phyloP scores from a whole-genome alignment of 192 early-diverging fungal genomes.

The Coemansia brasiliensis region DNA sequence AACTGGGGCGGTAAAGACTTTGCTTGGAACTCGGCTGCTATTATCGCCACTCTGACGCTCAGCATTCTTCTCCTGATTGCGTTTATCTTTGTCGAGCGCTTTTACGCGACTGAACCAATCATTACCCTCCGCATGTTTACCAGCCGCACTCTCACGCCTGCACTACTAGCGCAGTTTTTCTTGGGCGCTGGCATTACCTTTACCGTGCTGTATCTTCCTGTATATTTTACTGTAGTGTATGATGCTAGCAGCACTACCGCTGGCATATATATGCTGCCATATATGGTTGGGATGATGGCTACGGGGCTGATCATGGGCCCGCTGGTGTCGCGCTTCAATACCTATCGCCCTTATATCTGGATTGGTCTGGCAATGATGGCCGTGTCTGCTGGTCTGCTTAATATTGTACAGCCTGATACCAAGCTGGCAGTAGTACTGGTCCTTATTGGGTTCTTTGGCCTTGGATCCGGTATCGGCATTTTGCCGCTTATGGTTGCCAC shows the following conservation, averaged over 20 bases:
- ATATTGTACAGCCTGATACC: slow-evolving; percentile 20
- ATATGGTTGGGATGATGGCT: slow-evolving; percentile 28
- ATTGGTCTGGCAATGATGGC: slow-evolving; percentile 21
- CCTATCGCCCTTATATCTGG: slow-evolving; percentile 41
- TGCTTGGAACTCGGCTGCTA: slow-evolving; percentile 61
- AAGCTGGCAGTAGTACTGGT: slow-evolving; percentile 16
- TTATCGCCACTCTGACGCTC: slow-evolving; percentile 49
- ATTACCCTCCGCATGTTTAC: slow-evolving; percentile 59
- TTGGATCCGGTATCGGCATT: slow-evolving; percentile 24
- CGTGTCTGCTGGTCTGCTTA: slow-evolving; percentile 20
- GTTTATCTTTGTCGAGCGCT: slow-evolving; percentile 64
- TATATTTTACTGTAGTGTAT: slow-evolving; percentile 31
- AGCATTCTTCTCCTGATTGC: slow-evolving; percentile 50
- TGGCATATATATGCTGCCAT: slow-evolving; percentile 30
- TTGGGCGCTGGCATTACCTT: slow-evolving; percentile 27
- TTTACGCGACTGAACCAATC: slow-evolving; percentile 67
- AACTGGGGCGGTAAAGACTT: slow-evolving; percentile 73
- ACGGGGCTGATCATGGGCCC: slow-evolving; percentile 22
- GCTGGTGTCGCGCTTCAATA: slow-evolving; percentile 19
- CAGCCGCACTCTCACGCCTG: slow-evolving; percentile 13
- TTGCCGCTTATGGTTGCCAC: slow-evolving; percentile 30
- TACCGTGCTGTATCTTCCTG: slow-evolving; percentile 30
- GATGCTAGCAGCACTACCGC: slow-evolving; percentile 19
- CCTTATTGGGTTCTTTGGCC: slow-evolving; percentile 26
- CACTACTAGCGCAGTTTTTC: slow-evolving; percentile 26